Base-by-base conservation (phyloP, 2,329 filamentous ascomycete species). In the Beauveria rudraprayagi region DNA sequence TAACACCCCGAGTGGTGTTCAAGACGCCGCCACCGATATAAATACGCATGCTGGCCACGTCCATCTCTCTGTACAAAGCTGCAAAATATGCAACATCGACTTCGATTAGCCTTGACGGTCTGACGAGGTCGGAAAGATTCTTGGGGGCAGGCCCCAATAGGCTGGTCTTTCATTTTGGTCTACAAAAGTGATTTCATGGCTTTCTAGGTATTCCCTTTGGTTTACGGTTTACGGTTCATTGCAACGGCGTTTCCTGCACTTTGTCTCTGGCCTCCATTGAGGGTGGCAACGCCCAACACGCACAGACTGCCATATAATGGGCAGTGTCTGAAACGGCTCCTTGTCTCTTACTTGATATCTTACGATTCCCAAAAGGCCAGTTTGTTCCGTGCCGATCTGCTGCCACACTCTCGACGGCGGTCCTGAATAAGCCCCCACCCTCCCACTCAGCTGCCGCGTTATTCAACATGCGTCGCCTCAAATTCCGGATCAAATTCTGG, bases 141-240 rank as follows among this genome's bases (percentile, higher is more conserved):
- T 41, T 47, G 54, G 47, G 60, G 60, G 54, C 47, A 55, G 54
- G 28, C 54, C 53, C 54, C 53, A 57, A 46, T 26, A 52, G 40
- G 53, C 54, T 41, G 43, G 53, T 54, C 40, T 57, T 57, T 53
- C 48, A 57, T 37, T 26, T 61, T 61, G 60, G 60, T 61, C 48
- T 58, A 57, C 26, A 61, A 61, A 61, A 61, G 58, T 61, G 50
- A 55, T 61, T 61, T 61, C 34, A 55, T 26, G 48, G 44, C 37
- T 43, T 44, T 61, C 34, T 61, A 30, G 40, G 53, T 55, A 57
- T 61, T 37, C 11, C 52, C 48, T 53, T 52, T 41, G 54, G 40
- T 58, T 61, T 47, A 61, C 34, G 44, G 55, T 50, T 50, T 22
- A 50, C 55, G 44, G 44, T 57, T 56, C 60, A 61, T 61, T 53